Base-by-base conservation (phyloP, 129 eudicot species). In the Dittrichia graveolens region DNA sequence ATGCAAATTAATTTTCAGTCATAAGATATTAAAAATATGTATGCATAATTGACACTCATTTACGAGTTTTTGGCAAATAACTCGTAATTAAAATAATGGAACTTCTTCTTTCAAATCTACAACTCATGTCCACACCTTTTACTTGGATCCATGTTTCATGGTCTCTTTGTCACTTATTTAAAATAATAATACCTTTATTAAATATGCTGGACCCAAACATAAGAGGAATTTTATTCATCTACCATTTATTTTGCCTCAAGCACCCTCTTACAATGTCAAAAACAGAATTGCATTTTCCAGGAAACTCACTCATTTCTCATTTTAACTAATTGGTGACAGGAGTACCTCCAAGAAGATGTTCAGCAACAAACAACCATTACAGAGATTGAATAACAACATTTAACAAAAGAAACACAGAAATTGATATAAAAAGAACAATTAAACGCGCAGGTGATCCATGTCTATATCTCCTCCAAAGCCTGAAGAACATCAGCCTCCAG, bases 381-480 rank as follows among this genome's bases (percentile, higher is more conserved):
- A 54, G 59, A 48, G 38, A 5, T 46, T 46, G 24, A 56, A 42
- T 2, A 64, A 49, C 78, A 34, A 43, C 70, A 73, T 47, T 47
- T 47, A 9, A 71, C 34, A 3, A 31, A 62, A 8, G 41, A 43
- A 15, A 52, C 19, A 39, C 37, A 12, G 6, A 12, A 6, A 4
- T 6, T 0, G 38, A 31, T 7, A 59, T 11, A 45, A 60, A 43
- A 75, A 34, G 44, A 71, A 56, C 71, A 70, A 74, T 62, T 49
- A 75, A 54, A 31, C 50, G 42, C 45, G 83, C 79, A 79, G 69
- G 77, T 82, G 72, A 78, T 78, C 38, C 80, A 43, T n/a, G 47
- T 37, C 80, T 85, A 91, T 75, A 91, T 88, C 52, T 83, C 68
- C 72, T 86, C 97, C 81, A 91, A 82, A 69, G 97, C 97, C 80